A percentile compares a stretch with the other conserved stretches of the same genome.
Conservation (phyloP, 495 filamentous ascomycete genomes). For the Cercophora samala region DNA sequence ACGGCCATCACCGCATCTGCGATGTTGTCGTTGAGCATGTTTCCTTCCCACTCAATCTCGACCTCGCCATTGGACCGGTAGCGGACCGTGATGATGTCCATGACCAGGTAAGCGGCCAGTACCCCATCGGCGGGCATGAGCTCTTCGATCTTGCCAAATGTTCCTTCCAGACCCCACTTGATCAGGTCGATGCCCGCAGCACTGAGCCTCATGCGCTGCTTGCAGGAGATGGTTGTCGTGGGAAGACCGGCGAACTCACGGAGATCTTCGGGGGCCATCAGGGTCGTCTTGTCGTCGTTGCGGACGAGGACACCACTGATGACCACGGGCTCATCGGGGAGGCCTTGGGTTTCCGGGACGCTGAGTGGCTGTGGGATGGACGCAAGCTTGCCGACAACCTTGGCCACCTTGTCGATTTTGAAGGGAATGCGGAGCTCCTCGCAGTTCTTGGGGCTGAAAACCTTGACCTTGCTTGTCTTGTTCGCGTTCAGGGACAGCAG, state of each 20-base stretch:
- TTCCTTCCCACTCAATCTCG: constrained; percentile 95
- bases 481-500: constrained; percentile 83
- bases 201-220: constrained; percentile 77
- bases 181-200: constrained; percentile 89
- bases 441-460: constrained; percentile 89
- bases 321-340: constrained; percentile 45
- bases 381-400: constrained; percentile 92
- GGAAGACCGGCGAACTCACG: constrained; percentile 93
- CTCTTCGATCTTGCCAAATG: constrained; percentile 82
- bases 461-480: constrained; percentile 76
- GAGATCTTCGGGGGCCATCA: constrained; percentile 95
- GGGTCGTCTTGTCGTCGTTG: constrained; percentile 90
- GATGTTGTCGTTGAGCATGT: constrained; percentile 94
- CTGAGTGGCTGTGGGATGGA: constrained; percentile 63
- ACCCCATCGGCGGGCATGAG: constrained; percentile 44
- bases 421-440: constrained; percentile 95
- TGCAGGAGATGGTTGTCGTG: constrained; percentile 87
- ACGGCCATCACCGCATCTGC: constrained; percentile 94
- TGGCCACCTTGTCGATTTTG: constrained; percentile 90
- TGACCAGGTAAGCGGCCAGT: constrained; percentile 68
- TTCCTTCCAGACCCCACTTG: constrained; percentile 88
- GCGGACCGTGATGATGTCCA: constrained; percentile 82
- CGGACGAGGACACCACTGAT: constrained; percentile 91
- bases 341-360: constrained; percentile 18
- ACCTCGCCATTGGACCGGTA: constrained; percentile 70